phyloP scores from a whole-genome alignment of 2,329 filamentous ascomycete species.

The Apiospora sp. region DNA sequence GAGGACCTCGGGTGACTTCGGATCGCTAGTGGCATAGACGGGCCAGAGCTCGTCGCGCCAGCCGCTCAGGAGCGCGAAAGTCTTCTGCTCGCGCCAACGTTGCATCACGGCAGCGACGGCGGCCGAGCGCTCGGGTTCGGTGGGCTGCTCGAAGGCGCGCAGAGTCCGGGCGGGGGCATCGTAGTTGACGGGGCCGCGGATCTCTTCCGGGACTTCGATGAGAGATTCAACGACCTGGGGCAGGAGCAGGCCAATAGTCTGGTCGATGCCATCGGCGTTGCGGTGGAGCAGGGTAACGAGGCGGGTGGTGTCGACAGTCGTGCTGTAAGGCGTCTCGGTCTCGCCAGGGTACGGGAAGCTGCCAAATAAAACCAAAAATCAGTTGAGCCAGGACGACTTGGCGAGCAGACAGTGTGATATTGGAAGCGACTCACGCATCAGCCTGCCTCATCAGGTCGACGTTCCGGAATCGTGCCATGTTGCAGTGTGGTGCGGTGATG shows the following conservation, averaged over 20 bases:
- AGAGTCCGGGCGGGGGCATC: conserved; percentile 68
- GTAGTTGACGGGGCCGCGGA: conserved; percentile 68
- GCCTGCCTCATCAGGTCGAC: conserved; percentile 62
- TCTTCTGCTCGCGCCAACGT: conserved; percentile 73
- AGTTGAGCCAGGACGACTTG: neutral
- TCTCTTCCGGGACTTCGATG: conserved; percentile 51
- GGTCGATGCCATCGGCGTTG: conserved; percentile 32
- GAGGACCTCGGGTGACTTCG: conserved; percentile 61
- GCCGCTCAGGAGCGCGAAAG: conserved; percentile 77
- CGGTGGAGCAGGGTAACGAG: conserved; percentile 68
- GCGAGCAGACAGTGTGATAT: conserved; percentile 11
- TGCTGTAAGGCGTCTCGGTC: conserved; percentile 62
- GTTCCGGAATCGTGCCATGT: conserved; percentile 43
- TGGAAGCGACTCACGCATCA: conserved; percentile 57
- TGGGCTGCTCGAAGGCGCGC: conserved; percentile 65
- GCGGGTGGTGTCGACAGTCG: conserved; percentile 57
- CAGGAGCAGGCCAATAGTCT: conserved; percentile 37
- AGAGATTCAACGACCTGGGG: conserved; percentile 56
- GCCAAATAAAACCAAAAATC: conserved; percentile 22
- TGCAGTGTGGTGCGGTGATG: neutral
- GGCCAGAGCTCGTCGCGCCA: conserved; percentile 87
- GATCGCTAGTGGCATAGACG: conserved; percentile 68
- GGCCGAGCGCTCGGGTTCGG: conserved; percentile 68
- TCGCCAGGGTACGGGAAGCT: conserved; percentile 81
- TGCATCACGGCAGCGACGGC: conserved; percentile 63